phyloP scores from a whole-genome alignment of 495 filamentous ascomycete species.

The Tuber borchii region DNA sequence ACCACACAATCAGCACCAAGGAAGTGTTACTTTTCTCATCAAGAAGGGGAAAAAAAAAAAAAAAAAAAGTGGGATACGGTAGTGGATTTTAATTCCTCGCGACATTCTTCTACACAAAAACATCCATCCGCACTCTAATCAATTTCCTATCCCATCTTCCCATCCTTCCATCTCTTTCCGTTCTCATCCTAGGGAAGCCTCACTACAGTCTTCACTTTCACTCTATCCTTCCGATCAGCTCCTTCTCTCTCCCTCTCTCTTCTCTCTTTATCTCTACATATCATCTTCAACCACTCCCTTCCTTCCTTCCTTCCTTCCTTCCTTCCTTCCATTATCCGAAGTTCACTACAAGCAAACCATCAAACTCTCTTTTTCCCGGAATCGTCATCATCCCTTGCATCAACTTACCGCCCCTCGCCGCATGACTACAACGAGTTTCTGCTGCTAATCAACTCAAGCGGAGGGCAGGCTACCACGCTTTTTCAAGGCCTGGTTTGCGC shows the following conservation, averaged over 20 bases:
- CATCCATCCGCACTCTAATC: conserved; percentile 30
- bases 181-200: conserved; percentile 16
- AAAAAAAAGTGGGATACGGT: conserved; percentile 12
- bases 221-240: conserved; percentile 1
- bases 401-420: conserved; percentile 38
- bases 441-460: conserved; percentile 40
- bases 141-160: conserved; percentile 24
- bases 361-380: conserved; percentile 37
- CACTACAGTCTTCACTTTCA: conserved; percentile 6
- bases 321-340: conserved; percentile 9
- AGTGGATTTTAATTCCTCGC: conserved; percentile 32
- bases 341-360: conserved; percentile 31
- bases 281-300: conserved; percentile 5
- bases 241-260: background rate
- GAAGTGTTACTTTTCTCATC: conserved; percentile 17
- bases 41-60: conserved; percentile 18
- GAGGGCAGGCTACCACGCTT: conserved; percentile 43
- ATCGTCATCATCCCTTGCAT: conserved; percentile 40
- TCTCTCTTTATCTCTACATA: conserved; percentile 4
- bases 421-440: conserved; percentile 40
- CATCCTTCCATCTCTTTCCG: conserved; percentile 39
- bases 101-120: conserved; percentile 38
- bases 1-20: conserved; percentile 33
- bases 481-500: conserved; percentile 39
- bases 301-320: background rate